Percentiles rank a stretch among this genome's conserved stretches.
phyloP scores from a whole-genome alignment of 2,329 filamentous ascomycete genomes.

The Microdochium trichocladiopsis region DNA sequence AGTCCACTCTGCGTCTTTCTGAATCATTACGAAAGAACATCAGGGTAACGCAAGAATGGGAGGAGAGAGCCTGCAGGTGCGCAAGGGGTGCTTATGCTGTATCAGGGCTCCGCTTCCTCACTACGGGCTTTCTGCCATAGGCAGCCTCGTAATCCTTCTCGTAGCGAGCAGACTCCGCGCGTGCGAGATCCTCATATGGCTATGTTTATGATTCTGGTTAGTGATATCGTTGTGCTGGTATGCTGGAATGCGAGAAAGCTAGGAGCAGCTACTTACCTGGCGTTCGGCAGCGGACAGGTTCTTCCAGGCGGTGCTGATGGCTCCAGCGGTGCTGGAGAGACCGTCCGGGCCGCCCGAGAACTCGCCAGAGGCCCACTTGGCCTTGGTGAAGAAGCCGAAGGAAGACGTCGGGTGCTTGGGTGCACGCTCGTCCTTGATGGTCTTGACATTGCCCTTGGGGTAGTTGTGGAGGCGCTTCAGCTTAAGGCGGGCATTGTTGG shows the following conservation, averaged over 20 bases:
- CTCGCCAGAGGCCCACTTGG: conserved; percentile 25
- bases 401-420: conserved; percentile 29
- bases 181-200: conserved; percentile 25
- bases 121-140: conserved; percentile 3
- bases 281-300: conserved; percentile 31
- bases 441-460: conserved; percentile 11
- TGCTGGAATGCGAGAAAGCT: conserved; percentile 1
- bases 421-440: conserved; percentile 38
- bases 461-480: conserved; percentile 28
- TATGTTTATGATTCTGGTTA: conserved; percentile 13
- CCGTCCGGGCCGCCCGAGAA: background rate
- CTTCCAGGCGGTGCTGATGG: conserved; percentile 33
- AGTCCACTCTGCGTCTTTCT: too few species aligned
- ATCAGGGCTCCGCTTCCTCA: background rate
- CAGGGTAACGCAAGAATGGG: too few species aligned
- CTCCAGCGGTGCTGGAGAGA: conserved; percentile 12
- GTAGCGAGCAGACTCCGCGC: conserved; percentile 20
- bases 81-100: background rate
- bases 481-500: conserved; percentile 38
- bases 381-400: conserved; percentile 29
- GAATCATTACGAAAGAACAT: too few species aligned
- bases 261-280: conserved; percentile 20
- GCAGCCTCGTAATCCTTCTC: conserved; percentile 16
- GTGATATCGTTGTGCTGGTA: background rate
- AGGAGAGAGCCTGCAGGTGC: too few species aligned